phyloP scores from a whole-genome alignment of 2,329 filamentous ascomycete species.

The Cyanodermella asteris region DNA sequence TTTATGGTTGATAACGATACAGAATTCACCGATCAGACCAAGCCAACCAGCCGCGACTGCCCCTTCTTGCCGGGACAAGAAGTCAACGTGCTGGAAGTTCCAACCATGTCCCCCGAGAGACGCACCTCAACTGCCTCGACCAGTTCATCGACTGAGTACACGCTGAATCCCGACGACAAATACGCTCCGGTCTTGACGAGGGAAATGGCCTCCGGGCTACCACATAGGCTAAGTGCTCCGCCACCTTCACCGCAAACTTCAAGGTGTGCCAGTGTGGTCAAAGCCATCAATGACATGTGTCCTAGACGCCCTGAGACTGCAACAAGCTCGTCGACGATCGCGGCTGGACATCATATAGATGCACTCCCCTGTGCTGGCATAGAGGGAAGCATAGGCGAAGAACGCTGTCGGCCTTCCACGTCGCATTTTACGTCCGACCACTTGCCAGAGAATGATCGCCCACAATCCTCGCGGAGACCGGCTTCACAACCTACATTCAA shows the following conservation, averaged over 20 bases:
- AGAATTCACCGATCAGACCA: conserved; percentile 51
- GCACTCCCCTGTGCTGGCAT: too few relatives aligned
- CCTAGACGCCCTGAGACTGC: too few relatives aligned
- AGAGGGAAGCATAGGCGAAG: too few relatives aligned
- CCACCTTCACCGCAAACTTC: conserved; percentile 5
- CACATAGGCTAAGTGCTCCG: conserved; percentile 11
- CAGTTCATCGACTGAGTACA: conserved; percentile 43
- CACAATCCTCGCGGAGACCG: too few relatives aligned
- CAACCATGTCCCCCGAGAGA: conserved; percentile 37
- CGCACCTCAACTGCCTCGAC: conserved; percentile 43
- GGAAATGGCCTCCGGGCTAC: conserved; percentile 31
- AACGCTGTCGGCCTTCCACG: too few relatives aligned
- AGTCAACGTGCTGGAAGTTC: conserved; percentile 67
- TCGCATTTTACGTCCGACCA: too few relatives aligned
- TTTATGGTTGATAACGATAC: conserved; percentile 60
- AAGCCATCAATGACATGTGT: neutral
- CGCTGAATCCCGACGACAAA: conserved; percentile 58
- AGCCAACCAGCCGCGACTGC: conserved; percentile 57
- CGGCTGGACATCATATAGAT: neutral
- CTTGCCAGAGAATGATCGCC: too few relatives aligned
- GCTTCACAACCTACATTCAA: too few relatives aligned
- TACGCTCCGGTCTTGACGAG: conserved; percentile 37
- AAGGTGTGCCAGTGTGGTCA: conserved; percentile 7
- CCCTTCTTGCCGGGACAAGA: conserved; percentile 73
- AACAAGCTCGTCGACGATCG: neutral